Evolutionary conservation across 306 rosid species (phyloP).

Genomic region (Benincasa hispida): DNA sequence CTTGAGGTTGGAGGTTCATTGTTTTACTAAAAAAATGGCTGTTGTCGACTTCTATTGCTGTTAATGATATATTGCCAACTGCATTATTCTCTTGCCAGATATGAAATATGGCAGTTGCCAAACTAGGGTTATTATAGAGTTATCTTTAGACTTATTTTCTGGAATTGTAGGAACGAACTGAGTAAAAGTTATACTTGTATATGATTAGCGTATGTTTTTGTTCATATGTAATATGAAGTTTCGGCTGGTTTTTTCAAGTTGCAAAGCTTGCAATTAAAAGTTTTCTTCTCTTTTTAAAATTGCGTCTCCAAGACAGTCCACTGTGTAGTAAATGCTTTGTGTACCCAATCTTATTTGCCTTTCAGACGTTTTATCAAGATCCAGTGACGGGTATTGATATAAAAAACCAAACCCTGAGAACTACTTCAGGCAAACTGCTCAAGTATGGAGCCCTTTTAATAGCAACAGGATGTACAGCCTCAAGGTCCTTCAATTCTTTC

Average conservation of each 20-base stretch:
- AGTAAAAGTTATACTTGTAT: neutral
- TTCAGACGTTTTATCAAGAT: constrained; percentile 65
- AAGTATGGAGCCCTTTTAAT: constrained; percentile 78
- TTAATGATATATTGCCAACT: neutral
- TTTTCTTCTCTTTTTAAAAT: neutral
- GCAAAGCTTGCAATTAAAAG: neutral
- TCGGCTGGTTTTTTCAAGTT: neutral
- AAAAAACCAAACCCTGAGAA: constrained; percentile 52
- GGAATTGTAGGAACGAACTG: neutral
- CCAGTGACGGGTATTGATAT: constrained; percentile 53
- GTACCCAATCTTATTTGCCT: neutral
- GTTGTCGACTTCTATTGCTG: neutral
- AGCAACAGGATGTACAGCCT: constrained; percentile 78
- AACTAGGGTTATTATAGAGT: neutral
- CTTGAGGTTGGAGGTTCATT: no score
- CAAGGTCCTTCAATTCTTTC: constrained; percentile 35
- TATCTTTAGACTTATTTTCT: neutral
- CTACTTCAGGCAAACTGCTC: constrained; percentile 66
- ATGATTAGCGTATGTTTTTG: neutral
- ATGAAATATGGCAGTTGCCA: neutral
- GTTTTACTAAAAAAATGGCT: no score
- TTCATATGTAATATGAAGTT: neutral
- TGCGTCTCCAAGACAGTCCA: neutral
- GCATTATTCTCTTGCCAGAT: neutral
- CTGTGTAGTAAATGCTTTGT: constrained; percentile 6